A percentile compares a stretch with the other conserved stretches of the same genome.
These are phyloP conservation scores for Rhizophora mangle DNA, from an alignment of 345 rosid genomes.

Conservation along the genomic window DNA sequence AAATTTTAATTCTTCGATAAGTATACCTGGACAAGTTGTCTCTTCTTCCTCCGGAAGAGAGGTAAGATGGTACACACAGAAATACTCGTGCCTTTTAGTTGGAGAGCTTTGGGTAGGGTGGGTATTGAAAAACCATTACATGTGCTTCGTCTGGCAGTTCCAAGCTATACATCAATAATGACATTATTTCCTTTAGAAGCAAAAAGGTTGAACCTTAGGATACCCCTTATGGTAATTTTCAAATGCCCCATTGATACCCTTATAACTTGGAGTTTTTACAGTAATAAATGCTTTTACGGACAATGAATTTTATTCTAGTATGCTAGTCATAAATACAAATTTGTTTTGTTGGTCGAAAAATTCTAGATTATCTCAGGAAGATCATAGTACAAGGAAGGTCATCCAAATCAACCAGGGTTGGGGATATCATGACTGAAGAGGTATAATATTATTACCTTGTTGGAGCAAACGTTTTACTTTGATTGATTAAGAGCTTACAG, in stretches of 20 bases:
- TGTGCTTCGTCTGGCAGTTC: neutral
- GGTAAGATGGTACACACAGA: too few relatives aligned
- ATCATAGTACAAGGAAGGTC: constrained; percentile 98
- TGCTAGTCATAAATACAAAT: too few relatives aligned
- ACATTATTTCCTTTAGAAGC: neutral
- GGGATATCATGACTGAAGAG: constrained; percentile 99
- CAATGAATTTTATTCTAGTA: too few relatives aligned
- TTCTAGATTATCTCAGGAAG: constrained; percentile 83
- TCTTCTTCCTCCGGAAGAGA: too few relatives aligned
- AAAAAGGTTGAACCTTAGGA: neutral
- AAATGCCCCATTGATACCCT: neutral
- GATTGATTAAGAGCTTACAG: neutral
- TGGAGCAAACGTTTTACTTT: neutral
- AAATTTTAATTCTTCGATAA: too few relatives aligned
- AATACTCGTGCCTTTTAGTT: too few relatives aligned
- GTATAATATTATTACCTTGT: constrained; percentile 28
- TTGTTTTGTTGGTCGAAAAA: neutral
- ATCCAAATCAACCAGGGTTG: constrained; percentile 95
- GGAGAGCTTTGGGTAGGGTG: too few relatives aligned
- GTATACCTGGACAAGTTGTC: too few relatives aligned
- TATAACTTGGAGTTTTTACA: neutral
- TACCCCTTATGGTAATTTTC: neutral
- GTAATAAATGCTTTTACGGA: neutral
- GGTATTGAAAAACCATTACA: too few relatives aligned
- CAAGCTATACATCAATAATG: neutral